A percentile compares a stretch with the other conserved stretches of the same genome.
These are phyloP conservation scores for Laburnicola sp. DNA, from an alignment of 2,329 filamentous ascomycete species.

Conservation along the genomic window DNA sequence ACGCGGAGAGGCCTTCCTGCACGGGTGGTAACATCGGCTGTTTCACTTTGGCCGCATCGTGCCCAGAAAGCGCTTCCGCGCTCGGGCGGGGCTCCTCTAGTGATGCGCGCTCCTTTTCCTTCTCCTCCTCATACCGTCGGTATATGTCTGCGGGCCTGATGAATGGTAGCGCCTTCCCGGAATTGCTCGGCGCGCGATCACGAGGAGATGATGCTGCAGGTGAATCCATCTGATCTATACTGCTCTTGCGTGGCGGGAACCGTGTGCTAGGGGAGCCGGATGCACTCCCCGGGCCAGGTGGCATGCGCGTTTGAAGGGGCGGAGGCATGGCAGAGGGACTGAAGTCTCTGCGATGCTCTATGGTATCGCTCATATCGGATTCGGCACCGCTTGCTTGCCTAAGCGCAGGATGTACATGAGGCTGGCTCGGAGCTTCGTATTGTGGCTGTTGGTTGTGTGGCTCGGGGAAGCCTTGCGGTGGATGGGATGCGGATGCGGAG, in stretches of 20 bases:
- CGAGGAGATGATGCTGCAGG: conserved; percentile 28
- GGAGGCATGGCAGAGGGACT: conserved; percentile 57
- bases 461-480: conserved; percentile 16
- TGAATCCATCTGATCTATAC: conserved; percentile 53
- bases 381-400: conserved; percentile 34
- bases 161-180: conserved; percentile 62
- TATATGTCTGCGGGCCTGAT: conserved; percentile 78
- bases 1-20: conserved; percentile 22
- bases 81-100: conserved; percentile 62
- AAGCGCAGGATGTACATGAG: conserved; percentile 10
- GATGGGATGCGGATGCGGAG: conserved; percentile 39
- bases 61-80: conserved; percentile 47
- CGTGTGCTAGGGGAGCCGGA: conserved; percentile 42
- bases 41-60: not conserved
- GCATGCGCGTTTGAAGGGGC: conserved; percentile 51
- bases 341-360: conserved; percentile 53
- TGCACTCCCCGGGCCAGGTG: conserved; percentile 42
- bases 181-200: conserved; percentile 34
- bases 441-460: conserved; percentile 17
- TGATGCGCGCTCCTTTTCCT: conserved; percentile 59
- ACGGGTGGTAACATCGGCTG: conserved; percentile 24
- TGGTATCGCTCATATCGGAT: conserved; percentile 37
- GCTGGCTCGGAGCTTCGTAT: conserved; percentile 15
- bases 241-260: conserved; percentile 66
- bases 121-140: conserved; percentile 69